Conservation (phyloP, 2,329 filamentous ascomycete species). For the Claviceps purpurea region DNA sequence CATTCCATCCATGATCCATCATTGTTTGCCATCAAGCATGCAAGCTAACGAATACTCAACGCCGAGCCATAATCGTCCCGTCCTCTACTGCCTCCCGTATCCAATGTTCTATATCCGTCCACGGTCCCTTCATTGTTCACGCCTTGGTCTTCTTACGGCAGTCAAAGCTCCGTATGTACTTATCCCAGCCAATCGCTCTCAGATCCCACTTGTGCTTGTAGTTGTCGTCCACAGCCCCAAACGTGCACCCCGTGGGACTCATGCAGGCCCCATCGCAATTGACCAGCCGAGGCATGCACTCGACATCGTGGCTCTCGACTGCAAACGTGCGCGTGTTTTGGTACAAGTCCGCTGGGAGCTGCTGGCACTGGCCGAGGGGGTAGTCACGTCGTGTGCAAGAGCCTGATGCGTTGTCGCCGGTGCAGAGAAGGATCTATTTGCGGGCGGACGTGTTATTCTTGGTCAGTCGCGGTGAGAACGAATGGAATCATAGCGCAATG, state of each 20-base stretch:
- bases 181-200: conserved; percentile 30
- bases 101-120: background rate
- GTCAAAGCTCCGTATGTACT: conserved; percentile 22
- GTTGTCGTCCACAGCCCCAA: conserved; percentile 32
- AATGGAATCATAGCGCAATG: background rate
- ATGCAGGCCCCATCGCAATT: conserved; percentile 31
- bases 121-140: background rate
- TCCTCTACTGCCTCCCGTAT: background rate
- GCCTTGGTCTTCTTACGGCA: conserved; percentile 10
- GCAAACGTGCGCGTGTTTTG: conserved; percentile 35
- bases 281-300: conserved; percentile 31
- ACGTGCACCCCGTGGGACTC: conserved; percentile 39
- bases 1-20: background rate
- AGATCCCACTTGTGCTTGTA: conserved; percentile 35
- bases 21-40: too few species aligned
- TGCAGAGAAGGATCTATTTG: conserved; percentile 34
- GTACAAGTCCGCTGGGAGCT: conserved; percentile 27
- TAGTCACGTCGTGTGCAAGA: conserved; percentile 30
- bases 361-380: conserved; percentile 29
- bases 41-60: background rate
- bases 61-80: conserved; percentile 1
- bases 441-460: too few species aligned
- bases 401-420: conserved; percentile 35
- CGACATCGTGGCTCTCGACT: conserved; percentile 34
- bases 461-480: background rate